phyloP scores from a whole-genome alignment of 1,284 basidiomycete genomes.

The Amylostereum areolatum region DNA sequence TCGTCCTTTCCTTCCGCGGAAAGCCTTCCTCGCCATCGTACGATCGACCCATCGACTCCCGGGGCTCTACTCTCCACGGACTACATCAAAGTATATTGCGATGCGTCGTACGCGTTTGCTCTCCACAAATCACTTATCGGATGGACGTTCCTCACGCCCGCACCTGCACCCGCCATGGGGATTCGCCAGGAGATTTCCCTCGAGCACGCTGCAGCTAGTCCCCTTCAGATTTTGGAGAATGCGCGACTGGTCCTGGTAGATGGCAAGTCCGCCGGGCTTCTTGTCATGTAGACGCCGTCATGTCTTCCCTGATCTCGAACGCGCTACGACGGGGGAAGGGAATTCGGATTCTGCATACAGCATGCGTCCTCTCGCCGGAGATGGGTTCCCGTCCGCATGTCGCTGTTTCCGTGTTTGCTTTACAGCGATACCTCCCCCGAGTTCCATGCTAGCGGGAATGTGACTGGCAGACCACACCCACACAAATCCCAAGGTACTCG shows the following conservation, averaged over 20 bases:
- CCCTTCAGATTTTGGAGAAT: background rate
- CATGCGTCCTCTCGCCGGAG: too few relatives aligned
- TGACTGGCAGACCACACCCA: too few relatives aligned
- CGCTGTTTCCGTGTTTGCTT: too few relatives aligned
- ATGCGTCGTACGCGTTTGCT: conserved; percentile 39
- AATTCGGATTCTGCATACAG: too few relatives aligned
- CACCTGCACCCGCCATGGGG: conserved; percentile 11
- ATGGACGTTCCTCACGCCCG: conserved; percentile 30
- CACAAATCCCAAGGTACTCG: too few relatives aligned
- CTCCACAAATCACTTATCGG: conserved; percentile 47
- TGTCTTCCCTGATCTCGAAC: too few relatives aligned
- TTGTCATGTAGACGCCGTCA: background rate
- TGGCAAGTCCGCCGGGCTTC: background rate
- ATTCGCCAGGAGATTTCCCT: background rate
- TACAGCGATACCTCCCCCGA: too few relatives aligned
- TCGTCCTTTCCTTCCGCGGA: conserved; percentile 5
- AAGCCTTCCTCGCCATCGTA: conserved; percentile 5
- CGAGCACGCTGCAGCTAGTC: background rate
- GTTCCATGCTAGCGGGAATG: too few relatives aligned
- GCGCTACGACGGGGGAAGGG: too few relatives aligned
- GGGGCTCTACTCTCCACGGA: conserved; percentile 32
- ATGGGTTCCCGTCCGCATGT: too few relatives aligned
- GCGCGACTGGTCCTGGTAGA: conserved; percentile 2
- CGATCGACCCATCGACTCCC: conserved; percentile 11
- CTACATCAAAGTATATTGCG: conserved; percentile 61